Evolutionary conservation across 2,329 filamentous ascomycete genomes (phyloP).

Genomic region (Dryadomyces sulphureus): DNA sequence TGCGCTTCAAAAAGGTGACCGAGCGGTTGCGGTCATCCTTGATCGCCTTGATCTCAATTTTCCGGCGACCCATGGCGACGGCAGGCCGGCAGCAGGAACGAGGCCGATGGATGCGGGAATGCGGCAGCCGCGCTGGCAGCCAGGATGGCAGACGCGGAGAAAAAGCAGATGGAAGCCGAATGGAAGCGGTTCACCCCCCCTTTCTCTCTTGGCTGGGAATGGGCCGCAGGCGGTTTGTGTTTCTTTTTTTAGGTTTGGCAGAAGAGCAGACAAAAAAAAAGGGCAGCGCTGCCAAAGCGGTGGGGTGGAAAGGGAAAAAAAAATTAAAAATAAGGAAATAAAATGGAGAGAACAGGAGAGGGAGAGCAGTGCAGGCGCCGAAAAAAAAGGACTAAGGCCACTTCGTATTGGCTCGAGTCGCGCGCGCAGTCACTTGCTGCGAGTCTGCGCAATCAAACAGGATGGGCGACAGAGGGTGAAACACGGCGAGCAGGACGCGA

Average conservation of each 20-base stretch:
- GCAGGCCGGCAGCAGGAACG: not conserved
- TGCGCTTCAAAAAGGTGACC: slow-evolving; percentile 96
- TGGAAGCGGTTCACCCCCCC: not conserved
- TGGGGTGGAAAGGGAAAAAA: not conserved
- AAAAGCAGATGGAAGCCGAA: not conserved
- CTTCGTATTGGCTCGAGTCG: too few relatives aligned
- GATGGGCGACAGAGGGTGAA: not conserved
- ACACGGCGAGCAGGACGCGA: not conserved
- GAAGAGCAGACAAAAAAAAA: slow-evolving; percentile 1
- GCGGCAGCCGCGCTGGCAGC: too few relatives aligned
- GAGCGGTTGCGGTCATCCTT: slow-evolving; percentile 97
- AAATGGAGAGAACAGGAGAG: not conserved
- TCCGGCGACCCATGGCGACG: slow-evolving; percentile 76
- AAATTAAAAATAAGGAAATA: not conserved
- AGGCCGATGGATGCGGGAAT: too few relatives aligned
- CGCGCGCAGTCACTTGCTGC: too few relatives aligned
- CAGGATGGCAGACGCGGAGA: not conserved
- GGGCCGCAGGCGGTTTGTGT: not conserved
- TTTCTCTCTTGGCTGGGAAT: not conserved
- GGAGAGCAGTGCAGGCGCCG: not conserved
- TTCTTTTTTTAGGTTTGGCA: not conserved
- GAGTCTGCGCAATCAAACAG: not conserved
- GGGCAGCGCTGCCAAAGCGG: slow-evolving; percentile 4
- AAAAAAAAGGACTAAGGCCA: too few relatives aligned
- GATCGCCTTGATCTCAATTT: slow-evolving; percentile 99